Conservation (phyloP, 257 asterid genomes). For the Petunia secreta region DNA sequence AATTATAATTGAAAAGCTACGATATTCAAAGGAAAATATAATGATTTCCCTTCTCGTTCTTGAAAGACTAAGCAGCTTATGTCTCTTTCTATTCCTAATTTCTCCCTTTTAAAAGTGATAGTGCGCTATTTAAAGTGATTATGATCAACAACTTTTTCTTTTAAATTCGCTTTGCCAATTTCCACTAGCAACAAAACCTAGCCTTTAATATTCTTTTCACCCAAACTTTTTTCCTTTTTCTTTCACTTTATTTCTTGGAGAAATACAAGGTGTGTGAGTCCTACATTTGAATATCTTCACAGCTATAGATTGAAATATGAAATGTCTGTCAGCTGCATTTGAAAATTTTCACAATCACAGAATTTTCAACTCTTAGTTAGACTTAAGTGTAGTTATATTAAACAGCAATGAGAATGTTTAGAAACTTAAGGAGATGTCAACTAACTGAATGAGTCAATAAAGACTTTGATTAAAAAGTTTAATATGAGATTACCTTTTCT, state of each 20-base stretch:
- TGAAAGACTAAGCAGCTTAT: background rate
- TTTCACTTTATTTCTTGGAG: constrained; percentile 27
- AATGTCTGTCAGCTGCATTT: background rate
- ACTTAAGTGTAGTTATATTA: background rate
- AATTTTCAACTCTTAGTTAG: background rate
- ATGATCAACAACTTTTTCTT: background rate
- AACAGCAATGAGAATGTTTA: background rate
- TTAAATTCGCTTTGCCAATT: constrained; percentile 19
- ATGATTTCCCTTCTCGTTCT: constrained; percentile 10
- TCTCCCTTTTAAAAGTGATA: constrained; percentile 4
- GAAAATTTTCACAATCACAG: background rate
- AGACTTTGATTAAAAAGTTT: no score
- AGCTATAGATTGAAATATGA: background rate
- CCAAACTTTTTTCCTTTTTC: constrained; percentile 5
- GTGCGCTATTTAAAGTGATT: constrained; percentile 23
- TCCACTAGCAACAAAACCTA: constrained; percentile 23
- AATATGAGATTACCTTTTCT: background rate
- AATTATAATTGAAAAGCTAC: constrained; percentile 19
- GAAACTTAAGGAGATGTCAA: background rate
- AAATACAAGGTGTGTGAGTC: constrained; percentile 25
- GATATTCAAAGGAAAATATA: background rate
- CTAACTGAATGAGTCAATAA: background rate
- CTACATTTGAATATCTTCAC: constrained; percentile 10
- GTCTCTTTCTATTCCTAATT: constrained; percentile 16
- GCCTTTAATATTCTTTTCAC: constrained; percentile 9